phyloP scores from a whole-genome alignment of 2,329 filamentous ascomycete genomes.

The Phaeosphaeria sp. region DNA sequence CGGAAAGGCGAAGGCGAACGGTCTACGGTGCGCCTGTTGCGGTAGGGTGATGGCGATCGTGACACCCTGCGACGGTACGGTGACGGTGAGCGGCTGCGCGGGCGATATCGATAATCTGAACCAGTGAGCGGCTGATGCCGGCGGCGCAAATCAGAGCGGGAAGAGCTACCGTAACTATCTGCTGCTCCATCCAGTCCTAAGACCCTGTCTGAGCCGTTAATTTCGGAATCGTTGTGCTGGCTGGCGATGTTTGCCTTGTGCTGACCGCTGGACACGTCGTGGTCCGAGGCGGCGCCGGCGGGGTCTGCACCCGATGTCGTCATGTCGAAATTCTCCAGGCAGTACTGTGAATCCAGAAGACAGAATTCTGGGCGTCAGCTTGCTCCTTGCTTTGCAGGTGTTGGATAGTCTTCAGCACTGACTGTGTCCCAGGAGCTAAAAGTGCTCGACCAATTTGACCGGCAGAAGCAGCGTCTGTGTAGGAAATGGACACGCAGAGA shows the following conservation, averaged over 20 bases:
- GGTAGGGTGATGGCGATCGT: conserved; percentile 38
- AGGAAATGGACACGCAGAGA: conserved; percentile 35
- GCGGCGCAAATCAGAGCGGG: not conserved
- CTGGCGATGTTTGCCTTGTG: conserved; percentile 46
- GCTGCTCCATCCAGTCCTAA: conserved; percentile 37
- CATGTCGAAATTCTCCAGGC: conserved; percentile 13
- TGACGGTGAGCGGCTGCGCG: conserved; percentile 39
- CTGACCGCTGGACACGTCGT: conserved; percentile 34
- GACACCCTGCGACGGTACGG: conserved; percentile 35
- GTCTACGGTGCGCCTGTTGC: conserved; percentile 25
- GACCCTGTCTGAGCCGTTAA: conserved; percentile 45
- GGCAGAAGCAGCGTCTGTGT: conserved; percentile 23
- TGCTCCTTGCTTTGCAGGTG: conserved; percentile 34
- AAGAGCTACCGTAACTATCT: conserved; percentile 26
- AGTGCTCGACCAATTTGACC: conserved; percentile 31
- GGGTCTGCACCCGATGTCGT: conserved; percentile 38
- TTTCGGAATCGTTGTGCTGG: conserved; percentile 35
- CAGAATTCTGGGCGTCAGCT: conserved; percentile 36
- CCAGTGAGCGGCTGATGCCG: conserved; percentile 1
- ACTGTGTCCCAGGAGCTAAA: conserved; percentile 41
- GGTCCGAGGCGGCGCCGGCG: conserved; percentile 38
- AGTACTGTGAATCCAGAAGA: conserved; percentile 16
- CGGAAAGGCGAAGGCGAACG: conserved; percentile 40
- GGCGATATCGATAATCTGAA: conserved; percentile 25
- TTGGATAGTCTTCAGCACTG: conserved; percentile 45